Evolutionary conservation across 2,329 filamentous ascomycete genomes (phyloP).

Genomic region (Podosphaera aphanis): DNA sequence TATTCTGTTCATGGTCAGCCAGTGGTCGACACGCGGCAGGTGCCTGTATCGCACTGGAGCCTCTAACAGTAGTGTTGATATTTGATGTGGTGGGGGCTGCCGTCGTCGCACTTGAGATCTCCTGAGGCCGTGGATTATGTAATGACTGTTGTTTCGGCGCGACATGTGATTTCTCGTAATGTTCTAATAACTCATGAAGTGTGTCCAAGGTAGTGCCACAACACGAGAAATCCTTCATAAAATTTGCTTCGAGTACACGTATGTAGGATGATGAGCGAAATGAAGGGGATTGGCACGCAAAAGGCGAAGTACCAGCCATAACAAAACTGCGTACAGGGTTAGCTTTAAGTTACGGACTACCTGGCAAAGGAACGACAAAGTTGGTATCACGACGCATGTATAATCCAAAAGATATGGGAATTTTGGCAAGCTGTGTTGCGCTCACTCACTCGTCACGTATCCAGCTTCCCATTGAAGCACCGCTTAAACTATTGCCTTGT

Average conservation of each 20-base stretch:
- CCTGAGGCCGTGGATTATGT: constrained; percentile 11
- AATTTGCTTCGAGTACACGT: constrained; percentile 87
- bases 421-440: neutral
- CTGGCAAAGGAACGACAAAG: constrained; percentile 10
- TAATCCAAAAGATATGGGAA: constrained; percentile 1
- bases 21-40: constrained; percentile 24
- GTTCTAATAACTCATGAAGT: constrained; percentile 80
- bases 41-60: constrained; percentile 16
- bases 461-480: constrained; percentile 86
- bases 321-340: constrained; percentile 41
- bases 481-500: constrained; percentile 90
- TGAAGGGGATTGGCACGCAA: constrained; percentile 71
- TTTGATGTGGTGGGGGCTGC: constrained; percentile 15
- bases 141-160: constrained; percentile 33
- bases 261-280: constrained; percentile 93
- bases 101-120: no score
- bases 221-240: constrained; percentile 92
- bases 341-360: constrained; percentile 7
- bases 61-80: constrained; percentile 24
- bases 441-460: constrained; percentile 85
- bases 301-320: constrained; percentile 92
- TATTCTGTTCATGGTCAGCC: constrained; percentile 18
- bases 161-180: constrained; percentile 89
- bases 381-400: constrained; percentile 3
- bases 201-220: constrained; percentile 77